phyloP scores from a whole-genome alignment of 2,329 filamentous ascomycete genomes.

The Paecilomyces formosus region DNA sequence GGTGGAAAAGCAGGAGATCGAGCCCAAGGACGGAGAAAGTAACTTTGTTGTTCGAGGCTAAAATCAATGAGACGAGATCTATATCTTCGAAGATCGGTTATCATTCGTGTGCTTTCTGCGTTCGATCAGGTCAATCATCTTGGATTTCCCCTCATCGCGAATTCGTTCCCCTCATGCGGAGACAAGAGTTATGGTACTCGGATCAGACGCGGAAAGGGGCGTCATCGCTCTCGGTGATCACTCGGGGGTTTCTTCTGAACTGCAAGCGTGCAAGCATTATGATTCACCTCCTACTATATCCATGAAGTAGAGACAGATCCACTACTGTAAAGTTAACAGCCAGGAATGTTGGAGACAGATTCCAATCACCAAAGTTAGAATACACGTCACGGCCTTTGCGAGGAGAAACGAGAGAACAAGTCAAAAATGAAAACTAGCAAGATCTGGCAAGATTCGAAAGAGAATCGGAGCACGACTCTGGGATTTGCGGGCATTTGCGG shows the following conservation, averaged over 20 bases:
- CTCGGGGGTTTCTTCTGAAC: background rate
- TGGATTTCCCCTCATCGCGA: background rate
- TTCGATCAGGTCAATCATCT: background rate
- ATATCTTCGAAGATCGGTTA: background rate
- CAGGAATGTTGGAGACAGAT: background rate
- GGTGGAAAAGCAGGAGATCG: slow-evolving; percentile 62
- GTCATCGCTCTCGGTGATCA: background rate
- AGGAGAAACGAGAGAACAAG: background rate
- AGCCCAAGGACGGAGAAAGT: slow-evolving; percentile 59
- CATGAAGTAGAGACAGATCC: background rate
- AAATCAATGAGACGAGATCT: background rate
- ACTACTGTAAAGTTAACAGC: background rate
- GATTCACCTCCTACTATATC: background rate
- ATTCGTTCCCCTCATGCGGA: background rate
- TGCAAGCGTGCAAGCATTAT: background rate
- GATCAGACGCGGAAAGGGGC: background rate
- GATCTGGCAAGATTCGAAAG: background rate
- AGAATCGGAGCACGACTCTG: background rate
- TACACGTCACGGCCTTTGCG: background rate
- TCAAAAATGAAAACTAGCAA: background rate
- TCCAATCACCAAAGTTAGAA: background rate
- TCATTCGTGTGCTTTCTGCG: background rate
- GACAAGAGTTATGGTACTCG: background rate
- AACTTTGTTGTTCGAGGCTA: slow-evolving; percentile 49
- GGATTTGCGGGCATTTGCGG: background rate